phyloP scores from a whole-genome alignment of 768 basidiomycete species.

The Mycena vitilis region DNA sequence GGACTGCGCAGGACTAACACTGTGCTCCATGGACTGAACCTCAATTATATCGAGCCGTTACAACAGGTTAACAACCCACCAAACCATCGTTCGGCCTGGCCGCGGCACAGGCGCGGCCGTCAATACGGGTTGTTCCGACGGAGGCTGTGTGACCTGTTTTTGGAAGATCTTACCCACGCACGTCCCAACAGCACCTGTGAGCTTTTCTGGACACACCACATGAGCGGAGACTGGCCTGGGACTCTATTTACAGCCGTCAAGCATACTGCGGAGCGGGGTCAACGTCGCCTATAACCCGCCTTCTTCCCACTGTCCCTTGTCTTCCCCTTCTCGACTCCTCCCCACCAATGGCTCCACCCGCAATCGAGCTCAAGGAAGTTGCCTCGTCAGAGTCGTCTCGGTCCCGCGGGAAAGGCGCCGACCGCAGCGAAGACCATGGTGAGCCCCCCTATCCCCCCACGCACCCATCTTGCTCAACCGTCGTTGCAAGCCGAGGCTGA shows the following conservation, averaged over 20 bases:
- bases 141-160: too few relatives aligned
- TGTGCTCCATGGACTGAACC: too few relatives aligned
- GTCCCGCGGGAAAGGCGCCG: slow-evolving; percentile 24
- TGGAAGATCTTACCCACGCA: background rate
- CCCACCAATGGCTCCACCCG: slow-evolving; percentile 9
- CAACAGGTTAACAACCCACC: too few relatives aligned
- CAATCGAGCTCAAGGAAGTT: slow-evolving; percentile 25
- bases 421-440: slow-evolving; percentile 14
- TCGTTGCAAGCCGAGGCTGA: background rate
- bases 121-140: background rate
- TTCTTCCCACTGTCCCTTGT: background rate
- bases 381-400: slow-evolving; percentile 14
- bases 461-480: background rate
- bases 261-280: slow-evolving; percentile 19
- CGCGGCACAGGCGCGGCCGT: too few relatives aligned
- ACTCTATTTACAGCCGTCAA: background rate
- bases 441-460: background rate
- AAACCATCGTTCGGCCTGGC: too few relatives aligned
- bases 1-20: too few relatives aligned
- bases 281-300: slow-evolving; percentile 22
- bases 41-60: too few relatives aligned
- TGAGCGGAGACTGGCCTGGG: background rate
- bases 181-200: background rate
- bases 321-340: background rate
- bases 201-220: background rate